phyloP scores from a whole-genome alignment of 768 basidiomycete species.

The Boletellus emodensis region DNA sequence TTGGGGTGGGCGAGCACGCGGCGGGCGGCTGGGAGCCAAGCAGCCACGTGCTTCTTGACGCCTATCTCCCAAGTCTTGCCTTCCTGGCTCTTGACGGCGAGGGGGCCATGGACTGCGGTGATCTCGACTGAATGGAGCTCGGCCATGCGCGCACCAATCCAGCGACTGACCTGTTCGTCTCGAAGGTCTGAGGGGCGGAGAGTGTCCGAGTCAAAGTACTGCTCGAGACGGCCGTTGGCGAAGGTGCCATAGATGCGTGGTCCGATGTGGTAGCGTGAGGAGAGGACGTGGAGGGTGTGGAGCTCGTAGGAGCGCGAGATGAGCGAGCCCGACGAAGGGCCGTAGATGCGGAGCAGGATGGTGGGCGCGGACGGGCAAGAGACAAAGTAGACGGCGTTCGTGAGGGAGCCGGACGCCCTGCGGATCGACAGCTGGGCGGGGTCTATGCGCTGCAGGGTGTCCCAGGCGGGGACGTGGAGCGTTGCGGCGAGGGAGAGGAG shows the following conservation, averaged over 20 bases:
- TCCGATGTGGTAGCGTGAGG: conserved; percentile 82
- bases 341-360: conserved; percentile 88
- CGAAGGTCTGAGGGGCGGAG: conserved; percentile 76
- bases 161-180: conserved; percentile 68
- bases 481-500: conserved; percentile 53
- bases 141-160: conserved; percentile 93
- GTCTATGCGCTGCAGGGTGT: conserved; percentile 38
- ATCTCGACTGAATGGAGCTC: conserved; percentile 94
- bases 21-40: conserved; percentile 70
- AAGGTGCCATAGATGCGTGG: conserved; percentile 94
- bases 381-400: conserved; percentile 96
- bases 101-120: conserved; percentile 51
- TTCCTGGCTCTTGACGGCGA: conserved; percentile 36
- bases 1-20: conserved; percentile 66
- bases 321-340: conserved; percentile 77
- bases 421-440: conserved; percentile 54
- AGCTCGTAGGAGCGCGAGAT: conserved; percentile 88
- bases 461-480: conserved; percentile 61
- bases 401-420: conserved; percentile 88
- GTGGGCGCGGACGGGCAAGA: conserved; percentile 65
- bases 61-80: conserved; percentile 54
- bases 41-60: conserved; percentile 60
- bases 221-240: conserved; percentile 90
- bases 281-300: conserved; percentile 83
- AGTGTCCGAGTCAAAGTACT: conserved; percentile 88